These are phyloP conservation scores for Tulasnella sp. DNA, from an alignment of 768 basidiomycete genomes.

Conservation along the genomic window DNA sequence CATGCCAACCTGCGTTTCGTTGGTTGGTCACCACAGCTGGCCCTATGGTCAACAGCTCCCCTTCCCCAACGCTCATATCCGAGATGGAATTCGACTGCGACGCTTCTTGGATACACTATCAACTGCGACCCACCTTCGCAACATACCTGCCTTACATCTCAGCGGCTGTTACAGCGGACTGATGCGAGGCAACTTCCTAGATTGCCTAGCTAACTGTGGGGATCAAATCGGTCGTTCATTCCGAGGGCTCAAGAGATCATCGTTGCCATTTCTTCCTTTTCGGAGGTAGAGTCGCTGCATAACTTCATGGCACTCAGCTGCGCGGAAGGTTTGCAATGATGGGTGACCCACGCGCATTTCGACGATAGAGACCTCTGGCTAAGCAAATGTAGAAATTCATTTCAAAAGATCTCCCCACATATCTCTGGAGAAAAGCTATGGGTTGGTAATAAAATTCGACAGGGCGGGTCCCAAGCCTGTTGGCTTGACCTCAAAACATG, in stretches of 20 bases:
- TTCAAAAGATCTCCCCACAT: not conserved
- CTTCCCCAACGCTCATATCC: not conserved
- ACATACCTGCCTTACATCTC: not conserved
- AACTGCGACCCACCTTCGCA: not conserved
- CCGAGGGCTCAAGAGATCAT: not conserved
- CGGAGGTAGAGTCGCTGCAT: not conserved
- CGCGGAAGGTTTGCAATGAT: not conserved
- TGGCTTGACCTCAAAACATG: not conserved
- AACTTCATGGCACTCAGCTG: not conserved
- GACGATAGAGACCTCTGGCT: not conserved
- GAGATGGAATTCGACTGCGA: not conserved
- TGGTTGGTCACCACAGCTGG: not conserved
- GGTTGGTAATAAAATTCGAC: not conserved
- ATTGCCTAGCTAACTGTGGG: not conserved
- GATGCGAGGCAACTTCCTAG: not conserved
- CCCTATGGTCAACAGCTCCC: not conserved
- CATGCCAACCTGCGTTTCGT: not conserved
- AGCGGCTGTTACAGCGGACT: not conserved
- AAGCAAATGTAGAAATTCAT: not conserved
- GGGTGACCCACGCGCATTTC: not conserved
- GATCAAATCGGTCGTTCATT: not conserved
- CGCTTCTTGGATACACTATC: not conserved
- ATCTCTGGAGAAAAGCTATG: not conserved
- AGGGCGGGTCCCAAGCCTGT: not conserved
- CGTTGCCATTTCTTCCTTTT: not conserved